Evolutionary conservation across 805 yeast genomes (phyloP), one percentile per base, ranked within the genome.

Genomic region (Pichia thaimueangensis): DNA sequence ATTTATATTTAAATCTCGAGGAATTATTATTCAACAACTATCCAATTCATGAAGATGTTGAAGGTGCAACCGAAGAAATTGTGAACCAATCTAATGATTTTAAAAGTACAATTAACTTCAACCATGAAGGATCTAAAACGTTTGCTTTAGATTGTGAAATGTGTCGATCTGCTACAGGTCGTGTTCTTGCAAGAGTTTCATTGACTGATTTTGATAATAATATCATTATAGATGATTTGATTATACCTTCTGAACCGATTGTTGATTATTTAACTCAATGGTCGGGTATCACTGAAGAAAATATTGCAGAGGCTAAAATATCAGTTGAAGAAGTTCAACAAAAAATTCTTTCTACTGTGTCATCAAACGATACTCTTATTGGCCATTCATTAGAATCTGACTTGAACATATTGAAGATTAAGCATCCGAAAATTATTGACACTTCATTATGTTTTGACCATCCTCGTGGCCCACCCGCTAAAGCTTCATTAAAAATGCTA

Each of bases 91-190:
- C 52, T 1, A 55, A 52, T 1, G 46, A 50, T 22, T 83, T 83
- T 80, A 70, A 66, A 1, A 75, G 75, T 33, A 82, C 95, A 0
- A 49, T 30, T 12, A 42, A 55, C 1, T 74, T 77, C 47, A 74
- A 72, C 1, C 80, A 76, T 47, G 78, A 69, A 9, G 81, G 80
- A 0, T 72, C 83, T 0, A 78, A 70, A 43, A 76, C 83, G 0
- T 86, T 76, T 64, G 93, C 95, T 0, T 50, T 93, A 16, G 98
- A 91, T 63, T 93, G 98, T 68, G 98, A 91, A 63, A 93, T 91
- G 87, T 87, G 96, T 58, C 64, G 71, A 45, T 63, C 89, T 0
- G 73, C 66, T 0, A 48, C 55, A 1, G 88, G 87, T 0, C 70
- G 72, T 32, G 95, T 77, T 1, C 66, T 91, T 31, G 78, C 97